phyloP scores from a whole-genome alignment of 768 basidiomycete genomes.

The Lentinus tigrinus region DNA sequence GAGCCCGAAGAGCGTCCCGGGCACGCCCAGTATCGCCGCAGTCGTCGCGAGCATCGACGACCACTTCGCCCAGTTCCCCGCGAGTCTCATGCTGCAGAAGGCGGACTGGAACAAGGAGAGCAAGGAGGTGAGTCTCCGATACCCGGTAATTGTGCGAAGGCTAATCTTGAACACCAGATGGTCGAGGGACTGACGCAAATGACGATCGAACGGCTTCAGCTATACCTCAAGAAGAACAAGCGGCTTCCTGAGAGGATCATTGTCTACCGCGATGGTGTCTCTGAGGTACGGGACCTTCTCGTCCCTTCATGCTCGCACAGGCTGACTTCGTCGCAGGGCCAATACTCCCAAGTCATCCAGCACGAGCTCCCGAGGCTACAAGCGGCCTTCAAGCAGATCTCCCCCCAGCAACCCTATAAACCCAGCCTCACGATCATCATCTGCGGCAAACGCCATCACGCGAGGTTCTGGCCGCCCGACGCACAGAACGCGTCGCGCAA shows the following conservation, averaged over 20 bases:
- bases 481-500: constrained; percentile 53
- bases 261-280: constrained; percentile 81
- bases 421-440: constrained; percentile 72
- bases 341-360: constrained; percentile 60
- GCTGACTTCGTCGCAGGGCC: constrained; percentile 46
- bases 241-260: constrained; percentile 65
- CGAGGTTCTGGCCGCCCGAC: constrained; percentile 58
- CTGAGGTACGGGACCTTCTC: constrained; percentile 52
- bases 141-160: background rate
- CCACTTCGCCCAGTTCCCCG: constrained; percentile 75
- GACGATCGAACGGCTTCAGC: constrained; percentile 66
- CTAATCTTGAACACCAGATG: constrained; percentile 52
- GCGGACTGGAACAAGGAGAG: constrained; percentile 39
- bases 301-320: background rate
- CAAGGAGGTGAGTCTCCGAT: constrained; percentile 31
- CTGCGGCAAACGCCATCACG: constrained; percentile 74
- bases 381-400: constrained; percentile 56
- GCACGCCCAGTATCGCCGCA: constrained; percentile 81
- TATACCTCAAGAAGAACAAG: constrained; percentile 53
- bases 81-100: constrained; percentile 66
- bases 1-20: constrained; percentile 60
- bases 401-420: constrained; percentile 46
- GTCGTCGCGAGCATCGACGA: constrained; percentile 77
- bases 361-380: constrained; percentile 64
- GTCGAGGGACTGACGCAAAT: constrained; percentile 62